These are phyloP conservation scores for Giardia duodenalis DNA, from an alignment of 208 protist genomes.

Conservation along the genomic window DNA sequence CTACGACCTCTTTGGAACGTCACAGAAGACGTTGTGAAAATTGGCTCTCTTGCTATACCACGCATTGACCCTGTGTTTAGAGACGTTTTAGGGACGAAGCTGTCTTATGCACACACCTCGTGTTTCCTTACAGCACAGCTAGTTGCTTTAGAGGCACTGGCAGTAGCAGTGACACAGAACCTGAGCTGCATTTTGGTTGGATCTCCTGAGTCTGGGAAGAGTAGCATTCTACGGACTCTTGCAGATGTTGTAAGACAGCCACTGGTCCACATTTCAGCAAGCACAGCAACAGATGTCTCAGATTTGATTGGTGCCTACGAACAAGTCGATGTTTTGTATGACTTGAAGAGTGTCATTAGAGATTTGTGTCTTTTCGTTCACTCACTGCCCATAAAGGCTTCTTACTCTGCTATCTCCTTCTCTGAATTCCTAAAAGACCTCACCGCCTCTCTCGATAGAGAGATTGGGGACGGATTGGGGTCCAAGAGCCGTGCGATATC, in stretches of 20 bases:
- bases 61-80: background rate
- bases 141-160: background rate
- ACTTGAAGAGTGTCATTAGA: background rate
- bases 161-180: background rate
- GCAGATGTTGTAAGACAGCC: constrained; percentile 65
- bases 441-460: background rate
- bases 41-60: background rate
- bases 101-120: background rate
- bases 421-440: background rate
- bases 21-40: background rate
- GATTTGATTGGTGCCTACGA: constrained; percentile 97
- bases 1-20: background rate
- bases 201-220: constrained; percentile 78
- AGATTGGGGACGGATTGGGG: background rate
- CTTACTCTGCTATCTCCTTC: background rate
- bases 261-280: constrained; percentile 49
- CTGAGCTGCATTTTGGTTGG: constrained; percentile 71
- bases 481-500: background rate
- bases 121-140: background rate
- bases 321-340: constrained; percentile 52
- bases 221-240: constrained; percentile 68
- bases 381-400: background rate
- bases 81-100: background rate
- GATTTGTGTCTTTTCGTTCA: background rate
- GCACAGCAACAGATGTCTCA: constrained; percentile 67